Conservation (phyloP, 768 basidiomycete genomes). For the Pulveroboletus ravenelii region DNA sequence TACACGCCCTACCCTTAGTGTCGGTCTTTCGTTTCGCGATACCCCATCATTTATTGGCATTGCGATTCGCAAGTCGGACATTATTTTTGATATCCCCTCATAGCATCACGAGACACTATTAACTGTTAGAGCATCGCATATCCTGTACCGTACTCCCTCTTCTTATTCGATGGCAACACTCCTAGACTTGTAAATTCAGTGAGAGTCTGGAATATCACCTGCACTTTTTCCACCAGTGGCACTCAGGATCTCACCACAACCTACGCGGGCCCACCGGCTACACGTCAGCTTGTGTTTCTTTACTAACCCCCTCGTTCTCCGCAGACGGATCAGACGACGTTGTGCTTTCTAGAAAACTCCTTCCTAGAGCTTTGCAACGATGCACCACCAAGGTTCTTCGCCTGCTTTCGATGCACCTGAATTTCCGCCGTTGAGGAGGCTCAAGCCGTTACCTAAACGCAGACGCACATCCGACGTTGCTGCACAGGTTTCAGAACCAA, state of each 20-base stretch:
- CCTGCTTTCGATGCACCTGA: constrained; percentile 64
- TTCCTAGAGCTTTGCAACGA: constrained; percentile 23
- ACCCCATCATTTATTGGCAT: constrained; percentile 40
- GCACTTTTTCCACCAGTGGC: constrained; percentile 5
- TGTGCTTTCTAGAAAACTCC: constrained; percentile 13
- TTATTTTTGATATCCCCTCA: constrained; percentile 34
- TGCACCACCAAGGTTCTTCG: constrained; percentile 50
- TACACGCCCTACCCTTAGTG: constrained; percentile 34
- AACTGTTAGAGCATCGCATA: constrained; percentile 65
- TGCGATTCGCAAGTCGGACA: constrained; percentile 48
- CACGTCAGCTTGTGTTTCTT: constrained; percentile 30
- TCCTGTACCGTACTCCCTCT: constrained; percentile 38
- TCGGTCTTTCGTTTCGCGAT: constrained; percentile 52
- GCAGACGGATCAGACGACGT: constrained; percentile 10
- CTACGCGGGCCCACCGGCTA: constrained; percentile 8
- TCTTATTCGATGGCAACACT: constrained; percentile 22
- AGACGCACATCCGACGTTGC: constrained; percentile 46
- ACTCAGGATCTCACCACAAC: constrained; percentile 18
- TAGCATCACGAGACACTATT: constrained; percentile 58
- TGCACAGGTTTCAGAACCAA: constrained; percentile 22
- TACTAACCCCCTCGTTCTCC: constrained; percentile 14
- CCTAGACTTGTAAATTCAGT: constrained; percentile 10
- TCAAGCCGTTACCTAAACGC: constrained; percentile 78
- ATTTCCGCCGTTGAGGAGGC: constrained; percentile 55
- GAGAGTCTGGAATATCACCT: neutral